Base-by-base conservation (phyloP, 2,329 filamentous ascomycete genomes). In the Capronia americana region DNA sequence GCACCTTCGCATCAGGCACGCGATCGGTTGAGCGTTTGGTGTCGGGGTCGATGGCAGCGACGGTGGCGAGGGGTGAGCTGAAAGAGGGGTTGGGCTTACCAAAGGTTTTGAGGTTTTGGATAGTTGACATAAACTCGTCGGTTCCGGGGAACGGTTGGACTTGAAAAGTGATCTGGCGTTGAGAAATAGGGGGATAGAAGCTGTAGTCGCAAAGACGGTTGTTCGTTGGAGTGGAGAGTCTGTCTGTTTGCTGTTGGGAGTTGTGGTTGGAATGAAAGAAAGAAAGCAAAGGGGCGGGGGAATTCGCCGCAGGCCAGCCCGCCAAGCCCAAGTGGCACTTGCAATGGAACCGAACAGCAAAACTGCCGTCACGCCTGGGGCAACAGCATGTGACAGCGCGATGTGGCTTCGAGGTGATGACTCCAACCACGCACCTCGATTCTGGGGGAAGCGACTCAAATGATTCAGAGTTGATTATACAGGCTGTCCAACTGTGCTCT, bases 81-180 rank as follows among this genome's bases (percentile, higher is more conserved):
- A 58, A 63, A 63, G 70, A 66, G 69, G 73, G 74, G 74, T 70
- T 72, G 46, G 64, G 86, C 91, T 79, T 84, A 95, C 92, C 92
- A 89, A 92, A 92, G 87, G 90, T 89, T 89, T 95, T 95, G 85
- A 96, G 91, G 88, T 96, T 96, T 93, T 95, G 91, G 91, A 95
- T 95, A 72, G 71, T 72, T 89, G 92, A 95, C 92, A 95, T 95
- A 93, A 92, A 93, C 90, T 91, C 89, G 89, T 85, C 54, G 62
- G 64, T 66, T 54, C 26, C n/a, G 51, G 28, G 59, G 55, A 63
- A 56, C 60, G 60, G 66, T 30, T 62, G 50, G 34, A 24, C n/a
- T 8, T 41, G 23, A 23, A 34, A 55, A 48, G 59, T 44, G 23
- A 24, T 6, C 28, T 59, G 30, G 32, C 61, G 23, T 26, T 54